Base-by-base conservation (phyloP, 2,329 filamentous ascomycete species). In the Fusarium sp. region DNA sequence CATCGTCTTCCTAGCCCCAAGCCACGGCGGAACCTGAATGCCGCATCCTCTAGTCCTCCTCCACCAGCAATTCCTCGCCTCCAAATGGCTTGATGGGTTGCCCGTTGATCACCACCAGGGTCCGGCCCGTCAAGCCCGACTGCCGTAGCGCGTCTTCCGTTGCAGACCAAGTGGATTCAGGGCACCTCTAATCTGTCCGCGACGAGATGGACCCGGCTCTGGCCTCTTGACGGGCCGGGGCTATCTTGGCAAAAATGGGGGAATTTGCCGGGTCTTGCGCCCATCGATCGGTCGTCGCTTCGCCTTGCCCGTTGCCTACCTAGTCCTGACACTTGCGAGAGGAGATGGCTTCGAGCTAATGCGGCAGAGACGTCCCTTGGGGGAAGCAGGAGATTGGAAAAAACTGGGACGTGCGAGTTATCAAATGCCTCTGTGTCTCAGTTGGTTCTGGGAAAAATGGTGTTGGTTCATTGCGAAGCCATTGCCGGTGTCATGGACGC, bases 81-180 rank as follows among this genome's bases (percentile, higher is more conserved):
- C 16, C 23, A 15, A 37, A 23, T 39, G 48, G 34, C 48, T 37
- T 15, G 48, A 37, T 23, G 18, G 18, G 18, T 4, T 48, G 31
- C 10, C 46, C 1, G 34, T 15, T 27, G 46, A 48, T 48, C 46
- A 30, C 46, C 28, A 23, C 27, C 27, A 62, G 23, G 50, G 39
- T 41, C 48, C 66, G 66, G 66, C 41, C 65, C 66, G 66, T 15
- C 37, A 28, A 60, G 47, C 16, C 34, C 44, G 9, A 10, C 12
- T 9, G 34, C 34, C 34, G 34, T 36, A 9, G 16, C 16, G 27
- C n/a, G 15, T n/a, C 10, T 51, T 51, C 43, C 37, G 34, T 18
- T 18, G 44, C 28, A 31, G 6, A 40, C 52, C 15, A 51, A 37
- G 60, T 61, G 65, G 65, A 30, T 34, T 31, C 4, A 28, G 34